Evolutionary conservation across 768 basidiomycete genomes (phyloP).

Genomic region (Sporobolomyces pararoseus): DNA sequence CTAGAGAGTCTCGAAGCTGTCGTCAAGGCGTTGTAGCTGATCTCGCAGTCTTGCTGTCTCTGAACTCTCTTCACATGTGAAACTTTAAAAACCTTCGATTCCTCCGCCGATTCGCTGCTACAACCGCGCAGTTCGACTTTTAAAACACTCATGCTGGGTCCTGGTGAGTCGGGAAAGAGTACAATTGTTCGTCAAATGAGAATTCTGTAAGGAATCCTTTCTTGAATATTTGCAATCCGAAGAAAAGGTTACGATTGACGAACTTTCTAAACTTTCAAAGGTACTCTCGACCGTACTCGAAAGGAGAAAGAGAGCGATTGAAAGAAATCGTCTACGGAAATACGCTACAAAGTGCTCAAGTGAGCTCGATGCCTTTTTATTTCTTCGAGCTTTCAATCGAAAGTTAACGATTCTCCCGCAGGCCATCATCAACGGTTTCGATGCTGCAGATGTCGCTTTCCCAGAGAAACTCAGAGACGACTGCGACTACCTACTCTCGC

Average conservation of each 20-base stretch:
- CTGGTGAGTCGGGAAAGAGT: conserved; percentile 93
- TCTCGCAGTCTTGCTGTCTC: too few species aligned
- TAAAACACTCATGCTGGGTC: conserved; percentile 87
- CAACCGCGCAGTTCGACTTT: conserved; percentile 7
- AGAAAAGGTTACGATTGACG: neutral
- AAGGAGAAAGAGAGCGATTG: conserved; percentile 1
- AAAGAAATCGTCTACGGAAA: conserved; percentile 7
- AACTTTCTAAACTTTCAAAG: conserved; percentile 44
- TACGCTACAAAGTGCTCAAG: neutral
- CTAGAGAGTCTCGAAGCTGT: too few species aligned
- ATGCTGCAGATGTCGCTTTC: neutral
- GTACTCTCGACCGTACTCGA: conserved; percentile 11
- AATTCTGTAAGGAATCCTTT: conserved; percentile 64
- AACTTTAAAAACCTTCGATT: neutral
- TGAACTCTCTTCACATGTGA: neutral
- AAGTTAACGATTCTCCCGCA: neutral
- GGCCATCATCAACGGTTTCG: neutral
- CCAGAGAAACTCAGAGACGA: conserved; percentile 6
- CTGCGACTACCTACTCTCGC: neutral
- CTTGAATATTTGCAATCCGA: neutral
- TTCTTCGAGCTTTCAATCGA: too few species aligned
- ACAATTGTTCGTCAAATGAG: conserved; percentile 80
- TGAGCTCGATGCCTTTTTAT: neutral
- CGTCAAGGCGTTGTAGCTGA: too few species aligned
- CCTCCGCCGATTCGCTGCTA: neutral